Base-by-base conservation (phyloP, 306 rosid genomes). In the Medicago lupulina region DNA sequence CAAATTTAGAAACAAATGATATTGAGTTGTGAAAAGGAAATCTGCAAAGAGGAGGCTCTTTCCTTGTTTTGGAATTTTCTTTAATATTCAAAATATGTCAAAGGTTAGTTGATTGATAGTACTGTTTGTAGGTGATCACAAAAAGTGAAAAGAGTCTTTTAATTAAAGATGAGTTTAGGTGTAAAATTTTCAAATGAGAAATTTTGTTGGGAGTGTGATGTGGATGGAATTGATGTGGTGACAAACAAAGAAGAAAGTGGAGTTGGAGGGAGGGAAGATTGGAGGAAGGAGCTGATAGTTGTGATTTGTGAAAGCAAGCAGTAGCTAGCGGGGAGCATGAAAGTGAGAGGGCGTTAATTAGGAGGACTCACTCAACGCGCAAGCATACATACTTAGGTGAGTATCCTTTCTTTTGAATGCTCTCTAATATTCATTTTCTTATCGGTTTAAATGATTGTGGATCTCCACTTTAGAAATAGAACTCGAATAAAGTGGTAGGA, bases 41-140 rank as follows among this genome's bases (percentile, higher is more conserved):
- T 65, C 6, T 41, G 55, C 58, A 69, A 2, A 5, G 38, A 13
- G 31, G 75, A 43, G 12, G 58, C 5, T 43, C 16, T 39, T 77
- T 77, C 79, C 64, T 70, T 53, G 38, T 49, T 47, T 60, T 82
- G 70, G 71, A 50, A 5, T 43, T 71, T 78, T 51, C 39, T 76
- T 78, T 53, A 58, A 53, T 13, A 21, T 55, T 43, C 25, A 47
- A 69, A 18, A 67, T 57, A 66, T 40, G 76, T 31, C 39, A 57
- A 67, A 70, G 58, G 5, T 14, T 71, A 40, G 79, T 28, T 65
- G 44, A 34, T 57, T 63, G 66, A 64, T 44, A 51, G 7, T 13
- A 13, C 14, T n/a, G 17, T 62, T 58, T 31, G 14, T 50, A 1
- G 38, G 43, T 21, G 66, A 43, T 58, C 1, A 58, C 49, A 71